These are phyloP conservation scores for Ophiostoma perfectum DNA, from an alignment of 2,329 filamentous ascomycete genomes.

Conservation along the genomic window DNA sequence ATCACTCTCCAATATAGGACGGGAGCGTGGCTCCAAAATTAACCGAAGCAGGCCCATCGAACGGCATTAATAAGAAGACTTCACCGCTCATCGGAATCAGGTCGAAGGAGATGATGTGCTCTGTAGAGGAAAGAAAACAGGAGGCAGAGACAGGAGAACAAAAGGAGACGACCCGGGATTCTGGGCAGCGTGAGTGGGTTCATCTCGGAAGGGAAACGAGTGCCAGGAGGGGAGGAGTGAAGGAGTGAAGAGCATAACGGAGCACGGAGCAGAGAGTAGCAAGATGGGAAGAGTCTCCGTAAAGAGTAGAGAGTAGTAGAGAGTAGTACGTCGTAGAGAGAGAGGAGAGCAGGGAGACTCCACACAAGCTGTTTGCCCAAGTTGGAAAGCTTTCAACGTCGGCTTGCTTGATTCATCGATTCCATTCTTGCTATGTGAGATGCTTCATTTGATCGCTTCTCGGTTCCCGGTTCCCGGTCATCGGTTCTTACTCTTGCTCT, in stretches of 20 bases:
- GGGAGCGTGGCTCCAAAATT: constrained; percentile 4
- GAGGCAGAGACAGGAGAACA: neutral
- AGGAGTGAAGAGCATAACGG: neutral
- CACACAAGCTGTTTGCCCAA: constrained; percentile 27
- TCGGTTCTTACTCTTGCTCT: neutral
- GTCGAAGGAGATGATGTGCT: too few relatives aligned
- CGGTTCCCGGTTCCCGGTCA: too few relatives aligned
- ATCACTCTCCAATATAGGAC: neutral
- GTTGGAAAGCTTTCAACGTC: constrained; percentile 17
- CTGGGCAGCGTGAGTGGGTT: constrained; percentile 23
- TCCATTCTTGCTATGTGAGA: too few relatives aligned
- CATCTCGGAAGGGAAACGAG: constrained; percentile 1
- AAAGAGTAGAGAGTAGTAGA: neutral
- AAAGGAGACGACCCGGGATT: constrained; percentile 15
- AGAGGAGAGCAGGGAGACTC: constrained; percentile 14
- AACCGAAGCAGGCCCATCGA: neutral
- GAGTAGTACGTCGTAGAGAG: neutral
- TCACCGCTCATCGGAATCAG: neutral
- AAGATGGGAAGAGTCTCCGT: too few relatives aligned
- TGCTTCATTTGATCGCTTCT: neutral
- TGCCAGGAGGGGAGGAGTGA: neutral
- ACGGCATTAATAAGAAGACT: neutral
- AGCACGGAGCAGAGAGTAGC: neutral
- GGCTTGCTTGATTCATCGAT: neutral
- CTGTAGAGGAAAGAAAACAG: neutral